Base-by-base conservation (phyloP, 371 early-diverging fungal species). In the Paramicrosporidium saccamoebae region DNA sequence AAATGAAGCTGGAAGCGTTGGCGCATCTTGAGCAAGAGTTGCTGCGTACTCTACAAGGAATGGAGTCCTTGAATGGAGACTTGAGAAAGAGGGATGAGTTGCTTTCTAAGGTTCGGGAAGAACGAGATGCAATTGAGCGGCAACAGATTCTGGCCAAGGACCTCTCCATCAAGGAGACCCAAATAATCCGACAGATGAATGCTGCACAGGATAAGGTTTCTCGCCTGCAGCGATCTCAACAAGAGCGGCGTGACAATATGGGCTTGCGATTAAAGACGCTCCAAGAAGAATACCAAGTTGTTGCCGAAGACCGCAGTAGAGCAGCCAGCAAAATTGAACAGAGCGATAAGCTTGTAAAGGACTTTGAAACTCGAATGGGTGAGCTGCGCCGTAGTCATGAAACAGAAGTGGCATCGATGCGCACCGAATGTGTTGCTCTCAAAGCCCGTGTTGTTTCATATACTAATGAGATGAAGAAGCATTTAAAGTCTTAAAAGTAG, bases 1-100 rank as follows among this genome's bases (percentile, higher is more conserved):
- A 40, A 4, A 23, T 17, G 14, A 48, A 43, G 19, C 39, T 57
- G 14, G 49, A 50, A 9, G 23, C 41, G 32, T 40, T 57, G 27
- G 37, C 32, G 26, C 28, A 35, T 6, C 39, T 56, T 4, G 35
- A 42, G 11, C 35, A 35, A 16, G 52, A 51, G 22, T 13, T 57
- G 7, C 28, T 26, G 5, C 27, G 26, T 10, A 48, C 50, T 33
- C 21, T 45, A 1, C 41, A 44, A 26, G 35, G 43, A 10, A 33
- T 48, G 38, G 32, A 31, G 13, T 44, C 45, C 20, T 43, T 44
- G 23, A 38, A 43, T 14, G 27, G 26, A n/a, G 52, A 45, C 27
- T 28, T 29, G 26, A 30, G 37, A 17, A 35, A 36, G 18, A 34
- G 35, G 6, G 27, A 28, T 16, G 30, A 35, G 17, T 29, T 30